Evolutionary conservation across 1,284 basidiomycete genomes (phyloP).

Genomic region (Serendipita sp.): DNA sequence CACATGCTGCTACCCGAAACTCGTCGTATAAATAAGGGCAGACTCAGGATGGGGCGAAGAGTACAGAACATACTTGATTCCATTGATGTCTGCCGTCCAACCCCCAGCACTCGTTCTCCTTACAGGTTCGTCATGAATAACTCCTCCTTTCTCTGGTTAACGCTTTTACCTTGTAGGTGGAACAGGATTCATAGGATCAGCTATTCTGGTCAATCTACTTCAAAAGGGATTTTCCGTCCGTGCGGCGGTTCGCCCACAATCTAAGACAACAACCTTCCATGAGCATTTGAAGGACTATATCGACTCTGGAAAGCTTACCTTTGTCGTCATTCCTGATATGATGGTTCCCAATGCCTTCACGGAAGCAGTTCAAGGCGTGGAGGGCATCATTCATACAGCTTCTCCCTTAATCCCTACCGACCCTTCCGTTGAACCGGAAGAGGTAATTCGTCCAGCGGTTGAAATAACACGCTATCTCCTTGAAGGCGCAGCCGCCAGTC

Average conservation of each 20-base stretch:
- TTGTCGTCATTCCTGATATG: conserved; percentile 18
- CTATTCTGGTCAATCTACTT: background rate
- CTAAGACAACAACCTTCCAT: background rate
- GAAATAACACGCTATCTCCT: conserved; percentile 24
- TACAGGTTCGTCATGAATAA: background rate
- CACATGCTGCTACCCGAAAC: too few relatives aligned
- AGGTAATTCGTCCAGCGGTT: conserved; percentile 25
- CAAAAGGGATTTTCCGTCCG: background rate
- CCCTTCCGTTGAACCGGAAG: conserved; percentile 10
- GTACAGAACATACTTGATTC: background rate
- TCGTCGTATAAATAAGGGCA: too few relatives aligned
- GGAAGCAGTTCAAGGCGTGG: conserved; percentile 20
- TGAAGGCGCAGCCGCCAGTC: conserved; percentile 14
- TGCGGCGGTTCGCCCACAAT: background rate
- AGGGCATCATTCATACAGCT: conserved; percentile 19
- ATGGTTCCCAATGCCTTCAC: conserved; percentile 17
- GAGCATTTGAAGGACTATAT: background rate
- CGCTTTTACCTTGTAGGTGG: background rate
- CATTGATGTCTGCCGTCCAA: background rate
- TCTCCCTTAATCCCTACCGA: conserved; percentile 14
- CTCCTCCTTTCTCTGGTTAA: background rate
- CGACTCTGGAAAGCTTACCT: background rate
- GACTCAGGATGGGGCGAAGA: too few relatives aligned
- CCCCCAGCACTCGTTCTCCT: background rate
- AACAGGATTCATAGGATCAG: background rate